These are phyloP conservation scores for Botryotinia convoluta DNA, from an alignment of 2,329 filamentous ascomycete genomes.

Conservation along the genomic window DNA sequence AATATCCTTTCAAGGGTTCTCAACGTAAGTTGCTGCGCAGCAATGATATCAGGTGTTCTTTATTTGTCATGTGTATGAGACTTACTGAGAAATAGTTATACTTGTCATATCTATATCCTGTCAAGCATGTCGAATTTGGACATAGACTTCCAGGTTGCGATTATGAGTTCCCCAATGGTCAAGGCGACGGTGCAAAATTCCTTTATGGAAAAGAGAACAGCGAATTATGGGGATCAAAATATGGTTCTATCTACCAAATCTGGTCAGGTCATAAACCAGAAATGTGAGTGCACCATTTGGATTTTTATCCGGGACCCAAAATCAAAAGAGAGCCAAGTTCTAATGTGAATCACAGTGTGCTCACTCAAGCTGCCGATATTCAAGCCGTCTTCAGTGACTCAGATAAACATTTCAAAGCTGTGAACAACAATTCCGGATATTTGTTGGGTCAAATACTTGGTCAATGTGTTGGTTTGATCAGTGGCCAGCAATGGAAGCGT, in stretches of 20 bases:
- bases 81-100: slow-evolving; percentile 4
- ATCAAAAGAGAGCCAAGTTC: not conserved
- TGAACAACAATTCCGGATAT: slow-evolving; percentile 44
- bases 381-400: slow-evolving; percentile 45
- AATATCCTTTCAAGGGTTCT: not conserved
- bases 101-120: slow-evolving; percentile 14
- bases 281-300: slow-evolving; percentile 37
- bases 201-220: slow-evolving; percentile 40
- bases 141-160: slow-evolving; percentile 28
- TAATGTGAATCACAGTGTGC: slow-evolving; percentile 34
- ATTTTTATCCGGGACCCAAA: not conserved
- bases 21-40: not conserved
- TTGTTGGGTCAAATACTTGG: slow-evolving; percentile 43
- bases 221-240: slow-evolving; percentile 36
- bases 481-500: slow-evolving; percentile 35
- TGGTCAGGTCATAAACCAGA: slow-evolving; percentile 43
- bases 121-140: slow-evolving; percentile 13
- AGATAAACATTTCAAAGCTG: slow-evolving; percentile 44
- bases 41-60: not conserved
- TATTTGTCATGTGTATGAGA: not conserved
- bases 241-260: slow-evolving; percentile 42
- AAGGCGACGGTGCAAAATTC: slow-evolving; percentile 45
- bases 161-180: slow-evolving; percentile 42
- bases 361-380: slow-evolving; percentile 40
- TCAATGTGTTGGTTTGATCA: slow-evolving; percentile 45